Percentiles rank a stretch among this genome's conserved stretches.
These are phyloP conservation scores for Tubosaeta sp. DNA, from an alignment of 768 basidiomycete genomes.

Conservation along the genomic window DNA sequence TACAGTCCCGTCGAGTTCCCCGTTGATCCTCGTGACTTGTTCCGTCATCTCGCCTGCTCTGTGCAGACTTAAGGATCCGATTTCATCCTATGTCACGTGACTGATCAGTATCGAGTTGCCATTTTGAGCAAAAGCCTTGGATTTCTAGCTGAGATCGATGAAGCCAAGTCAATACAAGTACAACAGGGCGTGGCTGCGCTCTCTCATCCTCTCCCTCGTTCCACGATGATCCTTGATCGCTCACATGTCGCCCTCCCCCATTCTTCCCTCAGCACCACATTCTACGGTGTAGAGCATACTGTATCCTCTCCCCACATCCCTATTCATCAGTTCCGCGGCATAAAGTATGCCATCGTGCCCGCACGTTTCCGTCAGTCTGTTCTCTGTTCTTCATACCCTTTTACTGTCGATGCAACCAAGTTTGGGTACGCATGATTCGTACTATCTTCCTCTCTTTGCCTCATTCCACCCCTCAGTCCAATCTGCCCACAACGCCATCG, in stretches of 20 bases:
- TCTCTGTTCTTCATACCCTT: slow-evolving; percentile 53
- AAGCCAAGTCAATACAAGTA: slow-evolving; percentile 18
- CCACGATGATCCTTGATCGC: slow-evolving; percentile 28
- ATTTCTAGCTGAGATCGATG: slow-evolving; percentile 28
- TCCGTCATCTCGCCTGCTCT: background rate
- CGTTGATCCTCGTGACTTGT: slow-evolving; percentile 10
- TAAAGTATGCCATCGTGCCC: slow-evolving; percentile 72
- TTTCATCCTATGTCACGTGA: slow-evolving; percentile 22
- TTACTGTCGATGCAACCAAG: slow-evolving; percentile 56
- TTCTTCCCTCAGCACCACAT: slow-evolving; percentile 54
- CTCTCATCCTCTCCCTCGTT: background rate
- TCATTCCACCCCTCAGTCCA: slow-evolving; percentile 41
- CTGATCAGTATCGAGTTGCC: slow-evolving; percentile 17
- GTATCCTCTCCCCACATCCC: slow-evolving; percentile 51
- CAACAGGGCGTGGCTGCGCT: slow-evolving; percentile 1
- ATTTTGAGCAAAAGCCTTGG: slow-evolving; percentile 15
- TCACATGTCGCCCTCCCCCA: slow-evolving; percentile 42
- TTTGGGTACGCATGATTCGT: slow-evolving; percentile 51
- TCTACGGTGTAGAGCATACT: slow-evolving; percentile 60
- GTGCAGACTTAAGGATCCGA: background rate
- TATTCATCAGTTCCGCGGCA: slow-evolving; percentile 71
- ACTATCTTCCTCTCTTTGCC: background rate
- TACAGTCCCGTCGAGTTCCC: slow-evolving; percentile 5
- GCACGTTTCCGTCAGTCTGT: slow-evolving; percentile 74
- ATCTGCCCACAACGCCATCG: slow-evolving; percentile 66